phyloP scores from a whole-genome alignment of 331 rosid species.

The Pyracantha coccinea region DNA sequence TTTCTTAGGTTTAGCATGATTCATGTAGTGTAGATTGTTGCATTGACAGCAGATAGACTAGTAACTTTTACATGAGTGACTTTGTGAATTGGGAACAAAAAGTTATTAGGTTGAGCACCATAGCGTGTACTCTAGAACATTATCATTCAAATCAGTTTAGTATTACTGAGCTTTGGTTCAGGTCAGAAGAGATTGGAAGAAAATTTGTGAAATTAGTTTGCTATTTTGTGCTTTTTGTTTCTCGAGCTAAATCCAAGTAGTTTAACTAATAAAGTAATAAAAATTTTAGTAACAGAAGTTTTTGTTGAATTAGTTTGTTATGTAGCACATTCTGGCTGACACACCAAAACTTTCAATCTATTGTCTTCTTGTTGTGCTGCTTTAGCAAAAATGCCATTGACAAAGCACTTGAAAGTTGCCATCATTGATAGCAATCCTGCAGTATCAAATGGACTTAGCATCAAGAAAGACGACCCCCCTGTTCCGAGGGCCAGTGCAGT shows the following conservation, averaged over 20 bases:
- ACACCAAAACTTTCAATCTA: neutral
- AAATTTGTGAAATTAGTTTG: neutral
- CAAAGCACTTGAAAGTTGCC: slow-evolving; percentile 83
- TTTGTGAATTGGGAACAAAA: neutral
- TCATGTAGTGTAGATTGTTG: neutral
- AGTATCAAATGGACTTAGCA: slow-evolving; percentile 30
- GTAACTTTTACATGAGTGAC: neutral
- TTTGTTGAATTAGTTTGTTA: neutral
- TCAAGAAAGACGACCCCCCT: slow-evolving; percentile 73
- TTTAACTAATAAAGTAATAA: neutral
- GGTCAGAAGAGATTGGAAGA: neutral
- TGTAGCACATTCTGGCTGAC: neutral
- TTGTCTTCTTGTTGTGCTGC: slow-evolving; percentile 13
- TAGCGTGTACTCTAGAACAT: neutral
- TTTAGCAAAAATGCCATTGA: slow-evolving; percentile 84
- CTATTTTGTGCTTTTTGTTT: neutral
- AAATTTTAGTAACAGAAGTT: neutral
- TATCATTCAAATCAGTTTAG: neutral
- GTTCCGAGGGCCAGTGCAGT: slow-evolving; percentile 95
- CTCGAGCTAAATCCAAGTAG: neutral
- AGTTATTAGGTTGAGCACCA: neutral
- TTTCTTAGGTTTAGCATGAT: neutral
- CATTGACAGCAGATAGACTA: neutral
- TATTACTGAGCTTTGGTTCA: neutral
- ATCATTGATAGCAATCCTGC: slow-evolving; percentile 95